Percentiles rank a stretch among this genome's conserved stretches.
Conservation (phyloP, 2,329 filamentous ascomycete genomes). For the Aplosporella prunicola region DNA sequence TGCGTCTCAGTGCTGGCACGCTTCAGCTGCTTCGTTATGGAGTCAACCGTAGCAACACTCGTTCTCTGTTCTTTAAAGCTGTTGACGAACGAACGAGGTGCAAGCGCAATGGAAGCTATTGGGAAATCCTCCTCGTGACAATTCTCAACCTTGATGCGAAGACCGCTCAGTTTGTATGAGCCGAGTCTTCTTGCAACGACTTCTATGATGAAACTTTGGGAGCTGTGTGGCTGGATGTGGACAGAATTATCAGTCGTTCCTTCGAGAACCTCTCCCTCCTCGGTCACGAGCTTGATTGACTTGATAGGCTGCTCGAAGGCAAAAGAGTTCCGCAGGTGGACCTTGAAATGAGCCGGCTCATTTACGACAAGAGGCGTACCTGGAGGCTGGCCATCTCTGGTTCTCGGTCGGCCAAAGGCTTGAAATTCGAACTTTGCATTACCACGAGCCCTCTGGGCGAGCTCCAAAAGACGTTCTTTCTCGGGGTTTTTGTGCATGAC, state of each 20-base stretch:
- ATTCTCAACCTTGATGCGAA: slow-evolving; percentile 8
- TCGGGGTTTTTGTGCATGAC: too few relatives aligned
- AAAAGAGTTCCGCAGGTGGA: slow-evolving; percentile 88
- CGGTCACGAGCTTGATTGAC: slow-evolving; percentile 62
- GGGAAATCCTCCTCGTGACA: slow-evolving; percentile 8
- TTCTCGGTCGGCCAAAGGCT: slow-evolving; percentile 85
- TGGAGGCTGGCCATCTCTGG: slow-evolving; percentile 34
- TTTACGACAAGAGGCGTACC: slow-evolving; percentile 59
- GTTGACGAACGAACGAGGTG: slow-evolving; percentile 3
- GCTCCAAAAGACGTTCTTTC: slow-evolving; percentile 13
- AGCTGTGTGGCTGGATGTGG: slow-evolving; percentile 14
- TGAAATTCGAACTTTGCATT: slow-evolving; percentile 79
- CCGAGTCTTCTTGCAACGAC: slow-evolving; percentile 5
- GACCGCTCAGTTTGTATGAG: neutral
- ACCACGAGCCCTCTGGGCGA: too few relatives aligned
- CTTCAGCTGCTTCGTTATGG: slow-evolving; percentile 1
- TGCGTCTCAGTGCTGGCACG: slow-evolving; percentile 5
- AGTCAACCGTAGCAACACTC: slow-evolving; percentile 1
- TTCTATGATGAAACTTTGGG: slow-evolving; percentile 17
- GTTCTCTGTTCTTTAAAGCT: slow-evolving; percentile 7
- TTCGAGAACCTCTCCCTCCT: slow-evolving; percentile 70
- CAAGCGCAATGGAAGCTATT: slow-evolving; percentile 3
- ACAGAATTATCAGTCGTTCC: slow-evolving; percentile 34
- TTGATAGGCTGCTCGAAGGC: slow-evolving; percentile 90
- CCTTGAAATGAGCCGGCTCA: slow-evolving; percentile 66